Evolutionary conservation across 1,284 basidiomycete species (phyloP).

Genomic region (Golubevia pallescens): DNA sequence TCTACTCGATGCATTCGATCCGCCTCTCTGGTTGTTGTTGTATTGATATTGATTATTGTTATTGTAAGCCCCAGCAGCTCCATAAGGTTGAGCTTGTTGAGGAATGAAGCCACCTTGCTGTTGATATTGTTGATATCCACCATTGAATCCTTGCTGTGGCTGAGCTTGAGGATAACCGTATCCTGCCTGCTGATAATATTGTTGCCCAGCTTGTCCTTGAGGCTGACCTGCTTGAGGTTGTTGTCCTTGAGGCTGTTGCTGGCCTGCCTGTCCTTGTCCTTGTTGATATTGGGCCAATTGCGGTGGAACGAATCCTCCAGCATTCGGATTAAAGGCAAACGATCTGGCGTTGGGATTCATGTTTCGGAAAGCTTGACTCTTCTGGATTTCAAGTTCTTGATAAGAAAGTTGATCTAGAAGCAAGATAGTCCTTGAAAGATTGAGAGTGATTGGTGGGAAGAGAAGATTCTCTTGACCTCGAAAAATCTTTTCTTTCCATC

Average conservation of each 20-base stretch:
- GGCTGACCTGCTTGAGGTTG: constrained; percentile 1
- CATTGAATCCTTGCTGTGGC: not conserved
- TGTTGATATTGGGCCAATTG: constrained; percentile 28
- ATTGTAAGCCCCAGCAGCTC: constrained; percentile 18
- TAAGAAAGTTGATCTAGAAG: too few species aligned
- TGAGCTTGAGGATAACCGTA: not conserved
- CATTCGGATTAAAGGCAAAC: constrained; percentile 61
- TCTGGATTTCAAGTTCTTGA: too few species aligned
- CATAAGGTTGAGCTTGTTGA: constrained; percentile 13
- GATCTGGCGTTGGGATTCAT: constrained; percentile 64
- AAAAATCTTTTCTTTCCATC: too few species aligned
- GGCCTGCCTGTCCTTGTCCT: constrained; percentile 20
- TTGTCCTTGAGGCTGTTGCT: constrained; percentile 15
- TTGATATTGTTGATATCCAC: not conserved
- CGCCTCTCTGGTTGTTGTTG: constrained; percentile 1
- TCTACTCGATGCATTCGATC: not conserved
- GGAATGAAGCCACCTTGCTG: not conserved
- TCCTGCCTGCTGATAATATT: not conserved
- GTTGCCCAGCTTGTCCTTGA: not conserved
- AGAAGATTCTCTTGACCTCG: too few species aligned
- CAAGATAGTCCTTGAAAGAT: too few species aligned
- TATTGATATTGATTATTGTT: constrained; percentile 16
- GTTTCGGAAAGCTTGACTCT: not conserved
- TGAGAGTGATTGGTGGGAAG: too few species aligned
- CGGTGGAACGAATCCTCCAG: constrained; percentile 54